Base-by-base conservation (phyloP, 768 basidiomycete genomes). In the Rhodotorula babjevae region DNA sequence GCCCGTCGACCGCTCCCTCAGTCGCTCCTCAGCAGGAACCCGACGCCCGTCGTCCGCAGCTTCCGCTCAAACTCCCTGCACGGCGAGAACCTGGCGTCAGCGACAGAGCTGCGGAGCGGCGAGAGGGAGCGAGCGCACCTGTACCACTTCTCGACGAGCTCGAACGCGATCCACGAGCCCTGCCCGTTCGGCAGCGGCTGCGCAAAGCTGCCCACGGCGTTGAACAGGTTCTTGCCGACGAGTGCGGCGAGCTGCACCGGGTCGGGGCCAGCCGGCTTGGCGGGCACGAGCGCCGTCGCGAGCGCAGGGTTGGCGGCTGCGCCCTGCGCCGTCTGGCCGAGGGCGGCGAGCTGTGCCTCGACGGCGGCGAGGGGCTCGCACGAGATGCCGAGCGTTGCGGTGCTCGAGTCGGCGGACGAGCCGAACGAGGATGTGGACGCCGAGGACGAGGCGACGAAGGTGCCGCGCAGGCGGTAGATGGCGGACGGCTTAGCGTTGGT, bases 361-460 rank as follows among this genome's bases (percentile, higher is more conserved):
- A 93, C 88, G 33, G 84, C 80, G 0, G 83, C 75, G 15, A 93
- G 82, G 14, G 91, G 90, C 81, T 93, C 92, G 79, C 93, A 85
- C 21, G 91, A 84, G 68, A 94, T 82, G 2, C 92, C 92, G 14
- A 93, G 86, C 67, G 89, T 84, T 36, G 90, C 90, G 0, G 87
- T 88, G 0, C 76, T 57, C 56, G 76, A 75, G 50, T 82, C 77
- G 6, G 80, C 72, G 40, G 78, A 61, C 1, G 81, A 74, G 5
- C 42, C 60, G 12, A 82, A 79, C 6, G 58, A 36, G 52, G 81
- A 78, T 16, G 81, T 74, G 31, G 77, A 67, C 14, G 81, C 71
- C 19, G 78, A 65, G 0, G 83, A 74, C n/a, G 72, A 66, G 29
- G 72, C 61, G 63, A 82, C 83, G 78, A 87, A 89, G 31, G 67